These are phyloP conservation scores for Laguncularia racemosa DNA, from an alignment of 345 rosid species.

Conservation along the genomic window DNA sequence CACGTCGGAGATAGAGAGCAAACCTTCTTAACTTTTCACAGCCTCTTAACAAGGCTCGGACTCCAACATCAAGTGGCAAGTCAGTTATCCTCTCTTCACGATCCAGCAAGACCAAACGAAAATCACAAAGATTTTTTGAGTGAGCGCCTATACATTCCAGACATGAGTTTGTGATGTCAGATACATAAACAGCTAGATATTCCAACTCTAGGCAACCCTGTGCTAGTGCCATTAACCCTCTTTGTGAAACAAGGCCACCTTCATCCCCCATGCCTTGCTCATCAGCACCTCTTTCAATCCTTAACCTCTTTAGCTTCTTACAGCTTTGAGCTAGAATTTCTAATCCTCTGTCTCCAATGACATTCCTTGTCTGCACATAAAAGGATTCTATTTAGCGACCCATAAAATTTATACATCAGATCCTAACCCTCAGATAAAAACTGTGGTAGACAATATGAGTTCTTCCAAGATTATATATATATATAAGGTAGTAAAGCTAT, in stretches of 20 bases:
- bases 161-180: slow-evolving; percentile 74
- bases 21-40: slow-evolving; percentile 78
- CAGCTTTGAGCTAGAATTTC: slow-evolving; percentile 75
- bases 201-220: slow-evolving; percentile 77
- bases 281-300: slow-evolving; percentile 92
- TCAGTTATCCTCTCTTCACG: slow-evolving; percentile 63
- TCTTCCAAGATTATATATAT: too few species aligned
- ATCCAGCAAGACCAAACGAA: slow-evolving; percentile 85
- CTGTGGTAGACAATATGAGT: too few species aligned
- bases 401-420: background rate
- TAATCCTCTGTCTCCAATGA: slow-evolving; percentile 86
- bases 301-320: slow-evolving; percentile 68
- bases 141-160: slow-evolving; percentile 54
- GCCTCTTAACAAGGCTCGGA: slow-evolving; percentile 71
- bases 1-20: slow-evolving; percentile 71
- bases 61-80: slow-evolving; percentile 87
- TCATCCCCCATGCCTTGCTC: slow-evolving; percentile 84
- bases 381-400: background rate
- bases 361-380: slow-evolving; percentile 78
- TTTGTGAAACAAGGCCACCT: slow-evolving; percentile 77
- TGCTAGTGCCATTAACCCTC: slow-evolving; percentile 79
- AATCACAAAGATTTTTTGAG: slow-evolving; percentile 70
- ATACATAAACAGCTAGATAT: slow-evolving; percentile 79
- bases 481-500: too few species aligned
- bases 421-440: too few species aligned